Evolutionary conservation across 352 stramenopile genomes (phyloP).

Genomic region (Phytophthora europaea): DNA sequence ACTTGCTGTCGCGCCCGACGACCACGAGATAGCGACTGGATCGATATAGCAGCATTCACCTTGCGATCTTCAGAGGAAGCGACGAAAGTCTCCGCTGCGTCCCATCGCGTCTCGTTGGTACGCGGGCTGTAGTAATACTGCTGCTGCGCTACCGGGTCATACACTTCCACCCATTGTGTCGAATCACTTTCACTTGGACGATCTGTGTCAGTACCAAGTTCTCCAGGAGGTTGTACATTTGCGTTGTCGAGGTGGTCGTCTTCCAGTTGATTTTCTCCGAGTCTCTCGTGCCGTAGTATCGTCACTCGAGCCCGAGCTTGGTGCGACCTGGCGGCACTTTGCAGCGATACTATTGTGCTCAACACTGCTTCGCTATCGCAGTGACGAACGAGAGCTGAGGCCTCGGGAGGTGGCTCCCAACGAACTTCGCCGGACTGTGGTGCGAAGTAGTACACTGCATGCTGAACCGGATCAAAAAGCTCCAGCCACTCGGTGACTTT

Average conservation of each 20-base stretch:
- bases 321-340: constrained; percentile 61
- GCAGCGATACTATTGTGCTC: constrained; percentile 52
- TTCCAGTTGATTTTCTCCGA: constrained; percentile 9
- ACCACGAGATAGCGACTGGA: constrained; percentile 65
- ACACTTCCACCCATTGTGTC: constrained; percentile 69
- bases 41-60: constrained; percentile 61
- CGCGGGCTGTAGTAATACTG: constrained; percentile 70
- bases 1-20: constrained; percentile 42
- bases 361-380: constrained; percentile 54
- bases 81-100: constrained; percentile 49
- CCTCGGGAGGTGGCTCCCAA: constrained; percentile 45
- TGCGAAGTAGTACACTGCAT: constrained; percentile 60
- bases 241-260: neutral
- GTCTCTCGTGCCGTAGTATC: constrained; percentile 35
- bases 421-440: constrained; percentile 53
- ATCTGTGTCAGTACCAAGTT: neutral
- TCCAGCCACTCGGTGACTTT: constrained; percentile 54
- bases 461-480: constrained; percentile 61
- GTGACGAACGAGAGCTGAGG: constrained; percentile 37
- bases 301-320: constrained; percentile 55
- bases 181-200: neutral
- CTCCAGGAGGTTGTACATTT: neutral
- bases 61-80: constrained; percentile 50
- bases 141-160: constrained; percentile 61
- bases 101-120: constrained; percentile 60